Base-by-base conservation (phyloP, 192 early-diverging fungal species). In the Funneliformis mosseae region DNA sequence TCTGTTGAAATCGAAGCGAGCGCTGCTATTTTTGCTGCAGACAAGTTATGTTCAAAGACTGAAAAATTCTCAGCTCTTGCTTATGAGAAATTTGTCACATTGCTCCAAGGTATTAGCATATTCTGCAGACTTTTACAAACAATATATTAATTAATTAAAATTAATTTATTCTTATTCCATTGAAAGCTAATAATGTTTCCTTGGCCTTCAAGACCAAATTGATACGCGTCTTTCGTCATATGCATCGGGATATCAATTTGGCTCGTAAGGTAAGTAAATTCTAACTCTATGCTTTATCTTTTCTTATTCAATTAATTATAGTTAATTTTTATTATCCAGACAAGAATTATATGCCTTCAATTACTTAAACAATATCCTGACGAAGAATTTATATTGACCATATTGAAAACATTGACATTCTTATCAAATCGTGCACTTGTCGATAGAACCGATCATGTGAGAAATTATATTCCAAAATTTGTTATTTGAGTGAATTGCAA, bases 21-120 rank as follows among this genome's bases (percentile, higher is more conserved):
- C 41, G 75, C 75, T 7, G 75, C 75, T 21, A 77, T 77, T 25
- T 77, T 42, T 77, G 75, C 75, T n/a, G 75, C 60, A 43, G 75
- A 77, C 12, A 77, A 77, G 12, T 38, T 77, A 25, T 77, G 59
- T 38, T 61, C 75, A 9, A 77, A 63, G 63, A 25, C 75, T 8
- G 59, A 77, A 45, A 63, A 38, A 63, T 77, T 77, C 16, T 41
- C 75, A 3, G 41, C n/a, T 38, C 25, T 77, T 45, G 21, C 38
- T 5, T 77, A 60, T 60, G 75, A 77, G 16, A 62, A 39, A 77
- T 42, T 77, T n/a, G 75, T 27, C n/a, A 25, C 33, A 14, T 62
- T 42, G 28, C 43, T 73, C 27, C 71, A 73, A 73, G 21, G 67
- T 69, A 69, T 21, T 33, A 3, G 6, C 8, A 69, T 69, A 11